Base-by-base conservation (phyloP, 352 stramenopile species). In the Globisporangium paroecandrum region DNA sequence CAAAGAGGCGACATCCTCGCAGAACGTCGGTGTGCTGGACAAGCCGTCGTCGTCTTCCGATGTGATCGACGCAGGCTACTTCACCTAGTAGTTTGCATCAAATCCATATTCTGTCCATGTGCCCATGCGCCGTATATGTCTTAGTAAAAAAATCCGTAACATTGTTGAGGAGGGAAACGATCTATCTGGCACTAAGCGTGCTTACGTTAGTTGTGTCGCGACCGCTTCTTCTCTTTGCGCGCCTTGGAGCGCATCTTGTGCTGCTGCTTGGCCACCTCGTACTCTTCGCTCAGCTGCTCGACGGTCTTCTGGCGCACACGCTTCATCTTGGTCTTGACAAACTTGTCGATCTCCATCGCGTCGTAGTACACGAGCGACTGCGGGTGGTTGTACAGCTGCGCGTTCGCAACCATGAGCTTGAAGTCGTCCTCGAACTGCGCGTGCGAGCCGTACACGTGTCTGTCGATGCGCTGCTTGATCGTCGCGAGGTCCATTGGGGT, bases 391-490 rank as follows among this genome's bases (percentile, higher is more conserved):
- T 95, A 95, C 71, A 90, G 71, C 73, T 96, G 83, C 47, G 91
- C 87, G 70, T 98, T 98, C 56, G 74, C 69, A 51, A 95, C 77
- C 81, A 98, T 96, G 58, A 93, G 81, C 56, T 81, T 82, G 58
- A 97, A 84, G 71, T 98, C 90, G 9, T 70, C 76, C 55, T 93
- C 88, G 69, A 96, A 90, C 63, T 81, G 64, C 13, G 72, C 73
- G 68, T 94, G 87, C 0, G 74, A 81, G 0, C 72, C 64, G 68
- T 96, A 96, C 41, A 77, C 66, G 61, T 91, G 82, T 41, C 68
- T 69, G 61, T 93, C 86, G 9, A 94, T 85, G 5, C 92, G 91
- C 13, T 51, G 58, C 54, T 93, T 94, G 69, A 98, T 97, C n/a
- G 86, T 94, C 41, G 71, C 59, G 13, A 98, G 76, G 63, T 94